Percentiles rank a stretch among this genome's conserved stretches.
Conservation (phyloP, 192 early-diverging fungal genomes). For the Coemansia interrupta region DNA sequence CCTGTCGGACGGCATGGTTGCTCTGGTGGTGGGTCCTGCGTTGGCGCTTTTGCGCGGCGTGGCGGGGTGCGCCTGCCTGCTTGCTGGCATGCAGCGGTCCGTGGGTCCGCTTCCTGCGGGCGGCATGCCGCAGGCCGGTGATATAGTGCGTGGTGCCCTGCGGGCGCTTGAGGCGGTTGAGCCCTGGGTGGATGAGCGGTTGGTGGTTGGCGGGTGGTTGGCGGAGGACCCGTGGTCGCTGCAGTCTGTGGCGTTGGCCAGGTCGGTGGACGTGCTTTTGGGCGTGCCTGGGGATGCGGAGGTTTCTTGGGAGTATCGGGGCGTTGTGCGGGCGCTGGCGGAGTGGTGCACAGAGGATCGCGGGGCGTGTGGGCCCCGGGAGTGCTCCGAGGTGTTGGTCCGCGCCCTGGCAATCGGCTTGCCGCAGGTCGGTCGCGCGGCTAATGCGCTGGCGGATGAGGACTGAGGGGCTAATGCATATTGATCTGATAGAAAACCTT, state of each 20-base stretch:
- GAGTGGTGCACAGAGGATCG: too few relatives aligned
- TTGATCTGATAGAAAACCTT: too few relatives aligned
- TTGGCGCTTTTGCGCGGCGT: slow-evolving; percentile 24
- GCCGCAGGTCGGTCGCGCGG: too few relatives aligned
- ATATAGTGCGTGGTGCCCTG: slow-evolving; percentile 11
- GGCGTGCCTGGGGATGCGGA: neutral
- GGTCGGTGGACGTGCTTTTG: neutral
- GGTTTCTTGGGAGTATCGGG: too few relatives aligned
- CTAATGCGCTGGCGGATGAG: too few relatives aligned
- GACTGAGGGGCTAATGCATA: too few relatives aligned
- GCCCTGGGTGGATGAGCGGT: slow-evolving; percentile 1
- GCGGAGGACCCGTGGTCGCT: slow-evolving; percentile 5
- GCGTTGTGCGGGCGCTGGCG: too few relatives aligned
- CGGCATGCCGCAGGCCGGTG: slow-evolving; percentile 16
- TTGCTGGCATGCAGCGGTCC: slow-evolving; percentile 26
- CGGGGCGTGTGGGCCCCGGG: too few relatives aligned
- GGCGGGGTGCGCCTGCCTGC: slow-evolving; percentile 2
- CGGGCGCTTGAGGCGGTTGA: neutral
- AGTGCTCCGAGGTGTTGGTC: too few relatives aligned
- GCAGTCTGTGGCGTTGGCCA: neutral
- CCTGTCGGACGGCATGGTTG: neutral
- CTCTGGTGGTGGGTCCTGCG: neutral
- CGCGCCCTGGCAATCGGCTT: too few relatives aligned
- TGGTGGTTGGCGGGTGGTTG: slow-evolving; percentile 7
- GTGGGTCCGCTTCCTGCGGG: neutral